Conservation (phyloP, 1,284 basidiomycete species). For the Irpex rosettiformis region DNA sequence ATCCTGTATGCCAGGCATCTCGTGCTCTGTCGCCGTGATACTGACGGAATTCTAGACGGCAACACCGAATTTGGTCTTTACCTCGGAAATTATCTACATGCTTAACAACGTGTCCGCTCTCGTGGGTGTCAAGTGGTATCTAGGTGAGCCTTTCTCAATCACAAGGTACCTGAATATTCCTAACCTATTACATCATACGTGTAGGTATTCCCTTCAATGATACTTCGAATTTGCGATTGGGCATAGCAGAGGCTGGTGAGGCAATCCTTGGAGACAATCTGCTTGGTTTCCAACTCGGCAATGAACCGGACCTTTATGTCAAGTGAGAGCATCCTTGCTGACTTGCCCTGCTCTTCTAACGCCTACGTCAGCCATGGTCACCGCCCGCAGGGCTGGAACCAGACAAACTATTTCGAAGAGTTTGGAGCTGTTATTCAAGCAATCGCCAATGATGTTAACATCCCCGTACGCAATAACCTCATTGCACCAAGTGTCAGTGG, state of each 20-base stretch:
- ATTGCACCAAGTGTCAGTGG: conserved; percentile 49
- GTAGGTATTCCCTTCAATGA: conserved; percentile 51
- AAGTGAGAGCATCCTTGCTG: conserved; percentile 16
- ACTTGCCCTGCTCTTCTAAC: background rate
- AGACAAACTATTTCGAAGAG: conserved; percentile 47
- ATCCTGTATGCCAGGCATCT: conserved; percentile 37
- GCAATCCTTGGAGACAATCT: conserved; percentile 56
- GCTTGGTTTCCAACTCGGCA: conserved; percentile 58
- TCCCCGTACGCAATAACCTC: conserved; percentile 34
- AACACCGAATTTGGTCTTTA: conserved; percentile 42
- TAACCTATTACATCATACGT: background rate
- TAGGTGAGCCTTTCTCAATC: conserved; percentile 26
- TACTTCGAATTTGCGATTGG: conserved; percentile 46
- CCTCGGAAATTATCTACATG: conserved; percentile 38
- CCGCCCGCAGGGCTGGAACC: conserved; percentile 36
- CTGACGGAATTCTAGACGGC: conserved; percentile 18
- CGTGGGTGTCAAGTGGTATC: conserved; percentile 40
- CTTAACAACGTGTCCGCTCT: conserved; percentile 38
- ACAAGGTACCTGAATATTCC: background rate
- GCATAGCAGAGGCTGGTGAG: conserved; percentile 46
- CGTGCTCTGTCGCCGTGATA: background rate
- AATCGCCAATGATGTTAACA: conserved; percentile 34
- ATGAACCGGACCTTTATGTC: conserved; percentile 69
- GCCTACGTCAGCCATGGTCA: conserved; percentile 26
- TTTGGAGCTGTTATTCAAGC: conserved; percentile 40